Evolutionary conservation across 208 protist genomes (phyloP), one percentile per base, ranked within the genome.

Genomic region (Acanthamoeba polyphaga): DNA sequence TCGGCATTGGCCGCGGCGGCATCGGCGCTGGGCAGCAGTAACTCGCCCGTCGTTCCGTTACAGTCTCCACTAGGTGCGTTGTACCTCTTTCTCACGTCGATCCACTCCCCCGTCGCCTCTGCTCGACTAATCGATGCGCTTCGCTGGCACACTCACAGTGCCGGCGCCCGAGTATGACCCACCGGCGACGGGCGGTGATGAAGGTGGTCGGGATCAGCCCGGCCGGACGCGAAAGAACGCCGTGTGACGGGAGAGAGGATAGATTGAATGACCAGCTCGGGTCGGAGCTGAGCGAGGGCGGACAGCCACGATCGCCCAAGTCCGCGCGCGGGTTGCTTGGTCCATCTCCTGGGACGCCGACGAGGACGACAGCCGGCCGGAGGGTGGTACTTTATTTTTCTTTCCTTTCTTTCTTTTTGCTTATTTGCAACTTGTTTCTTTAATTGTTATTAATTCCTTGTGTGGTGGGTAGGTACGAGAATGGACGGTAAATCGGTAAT

Each of bases 201-300:
- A 27, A 4, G 58, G 22, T 2, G 12, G 58, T 15, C 58, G 22
- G 58, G 58, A 15, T 12, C 58, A 15, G 19, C 12, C 12, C 13
- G 66, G 66, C 10, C 66, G 66, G 66, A 2, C 66, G 66, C 66
- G 66, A 15, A 74, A 74, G 66, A 74, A 74, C 66, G 66, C 66
- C 22, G 60, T 66, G 60, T 27, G n/a, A n/a, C 22, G 27, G 15
- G 22, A 27, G 22, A 12, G 60, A 66, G 22, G 22, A 27, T 3
- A 19, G 43, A 49, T 49, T 8, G 43, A 49, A 49, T 5, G 43
- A 49, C 43, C 43, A 49, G 43, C 43, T 49, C 43, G 9, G 9
- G 43, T 49, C 43, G 43, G 43, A 49, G 43, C 43, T 49, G 43
- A 10, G 58, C 58, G 58, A 62, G 58, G 58, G 19, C 43, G 43